Conservation (phyloP, 2,329 filamentous ascomycete genomes). For the Onygena corvina region DNA sequence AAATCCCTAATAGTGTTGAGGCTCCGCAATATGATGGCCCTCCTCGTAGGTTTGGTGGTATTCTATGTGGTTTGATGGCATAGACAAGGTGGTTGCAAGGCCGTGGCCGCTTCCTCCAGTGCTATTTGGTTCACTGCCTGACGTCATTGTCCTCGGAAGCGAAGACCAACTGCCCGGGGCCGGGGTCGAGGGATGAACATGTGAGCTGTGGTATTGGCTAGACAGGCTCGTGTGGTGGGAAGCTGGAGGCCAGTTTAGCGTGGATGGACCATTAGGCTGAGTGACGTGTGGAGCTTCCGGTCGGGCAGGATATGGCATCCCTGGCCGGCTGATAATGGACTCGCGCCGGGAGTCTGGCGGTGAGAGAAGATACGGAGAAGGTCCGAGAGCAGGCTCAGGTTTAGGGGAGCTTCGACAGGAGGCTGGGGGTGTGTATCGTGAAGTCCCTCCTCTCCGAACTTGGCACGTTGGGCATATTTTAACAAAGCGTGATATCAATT, state of each 20-base stretch:
- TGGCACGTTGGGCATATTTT: constrained; percentile 41
- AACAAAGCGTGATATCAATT: constrained; percentile 41
- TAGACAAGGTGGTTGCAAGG: constrained; percentile 4
- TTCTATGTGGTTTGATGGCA: constrained; percentile 21
- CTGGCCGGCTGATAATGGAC: constrained; percentile 23
- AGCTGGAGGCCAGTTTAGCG: constrained; percentile 12
- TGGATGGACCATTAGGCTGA: constrained; percentile 3
- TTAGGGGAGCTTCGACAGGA: constrained; percentile 31
- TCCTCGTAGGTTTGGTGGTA: constrained; percentile 19
- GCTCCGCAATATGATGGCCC: constrained; percentile 11
- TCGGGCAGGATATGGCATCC: constrained; percentile 11
- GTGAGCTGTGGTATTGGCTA: constrained; percentile 18
- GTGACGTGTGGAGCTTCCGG: constrained; percentile 10
- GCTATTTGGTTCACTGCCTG: not conserved
- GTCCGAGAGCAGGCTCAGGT: constrained; percentile 22
- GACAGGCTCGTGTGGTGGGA: constrained; percentile 15
- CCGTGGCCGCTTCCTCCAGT: constrained; percentile 3
- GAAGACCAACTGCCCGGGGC: constrained; percentile 10
- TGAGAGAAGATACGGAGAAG: constrained; percentile 28
- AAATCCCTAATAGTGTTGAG: constrained; percentile 13
- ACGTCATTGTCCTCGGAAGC: constrained; percentile 12
- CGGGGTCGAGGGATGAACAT: constrained; percentile 22
- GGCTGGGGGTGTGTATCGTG: constrained; percentile 31
- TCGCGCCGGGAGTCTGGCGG: constrained; percentile 28
- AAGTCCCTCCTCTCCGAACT: constrained; percentile 35